Conservation (phyloP, 805 yeast genomes). For the Wickerhamomyces sydowiorum region DNA sequence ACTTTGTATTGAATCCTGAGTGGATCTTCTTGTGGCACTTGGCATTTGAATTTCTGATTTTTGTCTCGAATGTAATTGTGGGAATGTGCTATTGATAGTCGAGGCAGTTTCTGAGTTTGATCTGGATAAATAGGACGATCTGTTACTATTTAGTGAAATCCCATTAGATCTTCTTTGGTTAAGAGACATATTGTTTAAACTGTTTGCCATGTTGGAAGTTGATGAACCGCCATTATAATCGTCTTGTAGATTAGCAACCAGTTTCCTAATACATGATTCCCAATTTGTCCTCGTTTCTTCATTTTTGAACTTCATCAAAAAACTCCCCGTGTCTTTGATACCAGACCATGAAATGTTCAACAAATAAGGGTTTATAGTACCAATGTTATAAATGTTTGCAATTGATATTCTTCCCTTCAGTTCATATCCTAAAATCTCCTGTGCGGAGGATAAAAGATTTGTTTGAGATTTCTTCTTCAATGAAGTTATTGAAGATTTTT, state of each 20-base stretch:
- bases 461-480: conserved; percentile 33
- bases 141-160: conserved; percentile 13
- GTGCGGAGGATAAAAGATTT: conserved; percentile 7
- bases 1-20: conserved; percentile 21
- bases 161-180: conserved; percentile 24
- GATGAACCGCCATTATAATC: too few species aligned
- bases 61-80: conserved; percentile 18
- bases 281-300: conserved; percentile 84
- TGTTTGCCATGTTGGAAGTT: conserved; percentile 1
- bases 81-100: conserved; percentile 6
- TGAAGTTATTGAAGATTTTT: conserved; percentile 41
- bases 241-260: conserved; percentile 29
- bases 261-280: conserved; percentile 57
- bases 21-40: conserved; percentile 15
- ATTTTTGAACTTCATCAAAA: conserved; percentile 72
- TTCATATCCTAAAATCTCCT: conserved; percentile 39
- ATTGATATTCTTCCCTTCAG: conserved; percentile 80
- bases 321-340: conserved; percentile 78
- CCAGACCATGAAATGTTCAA: conserved; percentile 79
- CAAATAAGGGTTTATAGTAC: conserved; percentile 42
- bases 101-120: conserved; percentile 16
- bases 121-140: conserved; percentile 21
- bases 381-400: conserved; percentile 52
- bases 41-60: conserved; percentile 18
- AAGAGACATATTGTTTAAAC: conserved; percentile 12